Evolutionary conservation across 2,329 filamentous ascomycete genomes (phyloP), one percentile per base, ranked within the genome.

Genomic region (Xylariaceae sp.): DNA sequence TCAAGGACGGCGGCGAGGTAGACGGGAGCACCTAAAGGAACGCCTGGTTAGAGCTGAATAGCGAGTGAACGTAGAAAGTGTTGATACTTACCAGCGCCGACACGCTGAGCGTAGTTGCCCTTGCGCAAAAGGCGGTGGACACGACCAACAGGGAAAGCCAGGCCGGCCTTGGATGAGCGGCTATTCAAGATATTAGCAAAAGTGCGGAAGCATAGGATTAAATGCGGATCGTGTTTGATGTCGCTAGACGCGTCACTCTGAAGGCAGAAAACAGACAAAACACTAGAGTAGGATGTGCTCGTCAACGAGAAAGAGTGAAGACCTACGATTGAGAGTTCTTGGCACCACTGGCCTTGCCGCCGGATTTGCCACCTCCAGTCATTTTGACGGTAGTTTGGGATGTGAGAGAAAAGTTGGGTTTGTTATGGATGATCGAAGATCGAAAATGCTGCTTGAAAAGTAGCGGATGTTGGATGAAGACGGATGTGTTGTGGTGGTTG

Each of bases 281-380:
- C 34, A 32, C 31, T 7, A 30, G 41, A 2, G 32, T 26, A 9
- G 11, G 12, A 35, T 5, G 31, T 6, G 37, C 11, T 40, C 37
- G 52, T 34, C 0, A 29, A 55, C 55, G 47, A n/a, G 26, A 53
- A 49, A 48, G 45, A 53, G 54, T 57, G 50, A 19, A 19, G 19
- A 88, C 91, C 86, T 80, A 97, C 94, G 91, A 96, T 84, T 97
- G 94, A 72, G 94, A 89, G 83, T 88, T 95, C 90, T 99, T 99
- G 81, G 88, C 87, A 81, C 91, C 91, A 80, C 88, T 92, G 82
- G 92, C 91, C 88, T 97, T 97, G 86, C 94, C 94, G 79, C 94
- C 94, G 80, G 92, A 96, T 81, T 99, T 99, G 79, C 94, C 94
- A 78, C 92, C 92, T 85, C 92, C 92, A 90, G 94, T 95, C 94